phyloP scores from a whole-genome alignment of 2,329 filamentous ascomycete genomes.

The Ploettnerulaceae sp. region DNA sequence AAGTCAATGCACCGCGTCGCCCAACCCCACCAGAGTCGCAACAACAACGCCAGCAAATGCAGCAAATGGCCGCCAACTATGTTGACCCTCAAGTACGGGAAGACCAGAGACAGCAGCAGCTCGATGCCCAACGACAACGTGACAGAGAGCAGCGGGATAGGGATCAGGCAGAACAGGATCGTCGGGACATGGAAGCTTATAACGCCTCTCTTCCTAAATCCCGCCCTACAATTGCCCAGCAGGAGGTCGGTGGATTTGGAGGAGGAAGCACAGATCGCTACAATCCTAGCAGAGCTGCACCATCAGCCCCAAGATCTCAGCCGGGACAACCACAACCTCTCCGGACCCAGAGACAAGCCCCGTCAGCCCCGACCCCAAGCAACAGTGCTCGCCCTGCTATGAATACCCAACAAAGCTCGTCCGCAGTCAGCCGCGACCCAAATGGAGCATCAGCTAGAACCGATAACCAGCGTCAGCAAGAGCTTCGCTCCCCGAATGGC shows the following conservation, averaged over 20 bases:
- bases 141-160: constrained; percentile 37
- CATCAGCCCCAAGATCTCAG: constrained; percentile 63
- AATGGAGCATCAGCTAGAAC: constrained; percentile 38
- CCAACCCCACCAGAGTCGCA: constrained; percentile 40
- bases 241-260: constrained; percentile 72
- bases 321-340: constrained; percentile 51
- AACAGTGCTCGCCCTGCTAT: constrained; percentile 43
- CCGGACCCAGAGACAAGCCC: constrained; percentile 75
- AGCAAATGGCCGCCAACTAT: constrained; percentile 51
- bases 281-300: constrained; percentile 80
- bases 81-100: constrained; percentile 44
- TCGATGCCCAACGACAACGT: constrained; percentile 51
- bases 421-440: constrained; percentile 37
- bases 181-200: constrained; percentile 79
- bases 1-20: constrained; percentile 38
- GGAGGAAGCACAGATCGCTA: constrained; percentile 56
- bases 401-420: constrained; percentile 46
- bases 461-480: constrained; percentile 38
- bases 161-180: constrained; percentile 56
- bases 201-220: constrained; percentile 84
- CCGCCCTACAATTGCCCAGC: constrained; percentile 75
- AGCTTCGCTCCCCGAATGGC: constrained; percentile 38
- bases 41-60: constrained; percentile 55
- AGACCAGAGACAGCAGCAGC: constrained; percentile 57
- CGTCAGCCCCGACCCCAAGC: constrained; percentile 57